These are phyloP conservation scores for Starmerella vaccinii DNA, from an alignment of 805 yeast genomes.

Conservation along the genomic window DNA sequence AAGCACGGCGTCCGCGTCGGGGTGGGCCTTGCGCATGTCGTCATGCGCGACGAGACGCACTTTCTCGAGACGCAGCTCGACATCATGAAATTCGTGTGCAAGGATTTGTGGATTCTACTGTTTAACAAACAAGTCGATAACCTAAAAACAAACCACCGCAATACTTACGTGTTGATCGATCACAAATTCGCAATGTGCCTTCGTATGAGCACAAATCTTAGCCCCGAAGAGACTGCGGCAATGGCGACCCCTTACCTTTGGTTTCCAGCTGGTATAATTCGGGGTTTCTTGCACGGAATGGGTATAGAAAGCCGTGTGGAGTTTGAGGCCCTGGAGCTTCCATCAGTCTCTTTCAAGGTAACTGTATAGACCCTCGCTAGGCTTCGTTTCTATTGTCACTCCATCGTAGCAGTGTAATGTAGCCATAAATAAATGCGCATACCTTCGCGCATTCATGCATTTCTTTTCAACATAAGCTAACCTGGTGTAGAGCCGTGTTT, in stretches of 20 bases:
- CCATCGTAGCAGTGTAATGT: no score
- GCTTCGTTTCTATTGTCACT: no score
- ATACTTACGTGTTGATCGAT: conserved; percentile 72
- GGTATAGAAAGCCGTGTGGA: conserved; percentile 57
- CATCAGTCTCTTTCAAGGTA: conserved; percentile 63
- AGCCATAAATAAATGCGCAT: no score
- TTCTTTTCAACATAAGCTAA: no score
- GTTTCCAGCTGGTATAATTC: conserved; percentile 66
- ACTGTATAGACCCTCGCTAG: conserved; percentile 26
- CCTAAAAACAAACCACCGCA: conserved; percentile 80
- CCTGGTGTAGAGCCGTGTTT: background rate
- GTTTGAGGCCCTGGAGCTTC: conserved; percentile 53
- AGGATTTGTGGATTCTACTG: conserved; percentile 78
- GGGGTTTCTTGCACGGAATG: conserved; percentile 60
- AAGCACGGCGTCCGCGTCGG: conserved; percentile 65
- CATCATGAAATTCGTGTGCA: conserved; percentile 82
- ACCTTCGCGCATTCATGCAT: no score
- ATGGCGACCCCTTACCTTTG: conserved; percentile 43
- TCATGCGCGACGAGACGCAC: conserved; percentile 34
- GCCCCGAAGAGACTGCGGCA: conserved; percentile 28
- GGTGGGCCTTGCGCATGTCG: conserved; percentile 42
- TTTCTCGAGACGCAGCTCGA: conserved; percentile 57
- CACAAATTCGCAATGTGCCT: conserved; percentile 46
- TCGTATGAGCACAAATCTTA: conserved; percentile 36
- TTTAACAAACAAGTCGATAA: conserved; percentile 86